Base-by-base conservation (phyloP, 2,329 filamentous ascomycete species). In the Emericellopsis cladophorae region DNA sequence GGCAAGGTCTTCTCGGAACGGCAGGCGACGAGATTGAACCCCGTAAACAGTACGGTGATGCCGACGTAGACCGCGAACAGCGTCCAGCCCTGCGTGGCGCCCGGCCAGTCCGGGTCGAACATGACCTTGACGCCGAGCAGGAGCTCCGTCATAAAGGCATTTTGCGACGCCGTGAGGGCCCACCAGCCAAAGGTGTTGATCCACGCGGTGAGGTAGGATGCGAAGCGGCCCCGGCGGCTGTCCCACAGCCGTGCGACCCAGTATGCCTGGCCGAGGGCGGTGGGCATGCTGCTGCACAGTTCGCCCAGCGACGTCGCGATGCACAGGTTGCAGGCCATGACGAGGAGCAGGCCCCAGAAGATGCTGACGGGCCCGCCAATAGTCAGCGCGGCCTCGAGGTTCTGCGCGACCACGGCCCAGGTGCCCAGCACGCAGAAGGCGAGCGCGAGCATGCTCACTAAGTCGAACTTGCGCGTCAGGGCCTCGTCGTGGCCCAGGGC, bases 131-230 rank as follows among this genome's bases (percentile, higher is more conserved):
- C 65, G 5, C 64, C 61, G 4, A 71, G 53, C 36, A 70, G 55
- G 43, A 72, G 70, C 42, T 68, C 59, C 4, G 66, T 65, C 66
- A 71, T 70, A 48, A 71, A 71, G 4, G 66, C 67, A 22, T 64
- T 56, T 43, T 68, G 63, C 6, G 64, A 68, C 1, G 67, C 67
- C 0, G 64, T 67, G 44, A 71, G 53, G 1, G 66, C 64, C 67
- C 67, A 70, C 68, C 68, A 72, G 23, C 67, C 67, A 45, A 72
- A 72, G 0, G 62, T 68, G 48, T 70, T 70, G 49, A 71, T 68
- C 67, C 67, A 70, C 4, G 67, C 68, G 46, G 65, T 68, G 59
- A 70, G 62, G 47, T 71, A 71, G 9, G 63, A 67, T 14, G 54
- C 46, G 37, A 68, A 67, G 2, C 67, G 57, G 4, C 66, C 68